Evolutionary conservation across 2,329 filamentous ascomycete species (phyloP), one percentile per base, ranked within the genome.

Genomic region (Fusarium pininemorale): DNA sequence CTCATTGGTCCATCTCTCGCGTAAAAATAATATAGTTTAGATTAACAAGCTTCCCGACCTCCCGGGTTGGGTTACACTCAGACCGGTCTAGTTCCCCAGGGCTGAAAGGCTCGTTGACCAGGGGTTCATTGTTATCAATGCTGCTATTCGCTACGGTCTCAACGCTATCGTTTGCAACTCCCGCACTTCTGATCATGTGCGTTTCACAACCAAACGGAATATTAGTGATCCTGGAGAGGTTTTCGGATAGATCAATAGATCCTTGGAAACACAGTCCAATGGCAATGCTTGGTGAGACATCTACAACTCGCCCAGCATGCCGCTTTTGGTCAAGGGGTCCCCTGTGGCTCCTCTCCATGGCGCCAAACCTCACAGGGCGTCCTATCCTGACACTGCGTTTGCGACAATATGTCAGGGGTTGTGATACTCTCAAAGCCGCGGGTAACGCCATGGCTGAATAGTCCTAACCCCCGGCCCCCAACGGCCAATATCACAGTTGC

Each of bases 71-170:
- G 69, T 72, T 72, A 56, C 64, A 64, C 30, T 55, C 39, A 44
- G 50, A 41, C 57, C 22, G 26, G 63, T 69, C 71, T 69, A 69
- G 66, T 59, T 66, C 47, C 54, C 41, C 72, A 72, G 67, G 75
- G 74, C 75, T 78, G 75, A 77, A 61, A 59, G 51, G 56, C 35
- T 55, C 22, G 53, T 42, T 56, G 44, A 35, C 54, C 70, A 72
- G 71, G 71, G 70, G 54, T 47, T 48, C 30, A 28, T 12, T 16
- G 20, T 30, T 50, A 22, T 54, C 35, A 37, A 30, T 51, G 55
- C 50, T 24, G 38, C 26, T 56, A 60, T 50, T 57, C 24, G 58
- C 28, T 58, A 24, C 39, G 32, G 30, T 12, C 32, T 57, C n/a
- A n/a, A 59, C 55, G 28, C 65, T 68, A 63, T 56, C 54, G 6